Conservation (phyloP, 805 yeast species). For the Saturnispora silvae region DNA sequence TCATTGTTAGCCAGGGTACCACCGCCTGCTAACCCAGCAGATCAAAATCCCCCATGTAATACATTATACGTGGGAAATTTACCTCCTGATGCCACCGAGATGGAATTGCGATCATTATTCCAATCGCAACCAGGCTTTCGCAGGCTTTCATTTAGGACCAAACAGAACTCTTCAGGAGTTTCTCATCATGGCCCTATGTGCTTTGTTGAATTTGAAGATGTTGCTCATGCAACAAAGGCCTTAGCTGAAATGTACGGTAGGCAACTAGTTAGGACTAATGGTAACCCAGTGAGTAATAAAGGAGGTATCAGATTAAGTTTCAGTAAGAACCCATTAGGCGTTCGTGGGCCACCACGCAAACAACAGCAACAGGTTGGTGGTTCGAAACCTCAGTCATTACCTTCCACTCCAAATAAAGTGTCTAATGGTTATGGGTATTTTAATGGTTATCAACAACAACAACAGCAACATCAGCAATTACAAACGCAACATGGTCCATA, state of each 20-base stretch:
- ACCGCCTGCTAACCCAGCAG: constrained; percentile 95
- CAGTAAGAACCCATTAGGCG: constrained; percentile 95
- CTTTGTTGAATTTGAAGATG: constrained; percentile 97
- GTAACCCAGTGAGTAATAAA: constrained; percentile 33
- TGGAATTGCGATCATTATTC: constrained; percentile 78
- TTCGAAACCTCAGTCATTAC: background rate
- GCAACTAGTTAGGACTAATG: constrained; percentile 72
- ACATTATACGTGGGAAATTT: constrained; percentile 93
- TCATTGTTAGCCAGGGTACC: constrained; percentile 71
- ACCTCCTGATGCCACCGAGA: constrained; percentile 95
- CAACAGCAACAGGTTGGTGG: constrained; percentile 4
- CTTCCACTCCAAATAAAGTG: background rate
- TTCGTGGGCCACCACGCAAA: constrained; percentile 49
- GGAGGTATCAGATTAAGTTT: constrained; percentile 93
- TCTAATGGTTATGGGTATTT: constrained; percentile 5
- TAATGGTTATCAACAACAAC: constrained; percentile 5
- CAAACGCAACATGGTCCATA: background rate
- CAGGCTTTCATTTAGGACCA: constrained; percentile 82
- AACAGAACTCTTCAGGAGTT: constrained; percentile 28
- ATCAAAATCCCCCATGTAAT: constrained; percentile 97
- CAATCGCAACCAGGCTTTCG: constrained; percentile 88
- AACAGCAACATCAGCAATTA: background rate
- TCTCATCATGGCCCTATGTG: constrained; percentile 94
- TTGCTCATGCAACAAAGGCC: constrained; percentile 85
- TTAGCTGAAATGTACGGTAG: constrained; percentile 90